Base-by-base conservation (phyloP, 2,329 filamentous ascomycete species). In the Colletotrichum falcatum region DNA sequence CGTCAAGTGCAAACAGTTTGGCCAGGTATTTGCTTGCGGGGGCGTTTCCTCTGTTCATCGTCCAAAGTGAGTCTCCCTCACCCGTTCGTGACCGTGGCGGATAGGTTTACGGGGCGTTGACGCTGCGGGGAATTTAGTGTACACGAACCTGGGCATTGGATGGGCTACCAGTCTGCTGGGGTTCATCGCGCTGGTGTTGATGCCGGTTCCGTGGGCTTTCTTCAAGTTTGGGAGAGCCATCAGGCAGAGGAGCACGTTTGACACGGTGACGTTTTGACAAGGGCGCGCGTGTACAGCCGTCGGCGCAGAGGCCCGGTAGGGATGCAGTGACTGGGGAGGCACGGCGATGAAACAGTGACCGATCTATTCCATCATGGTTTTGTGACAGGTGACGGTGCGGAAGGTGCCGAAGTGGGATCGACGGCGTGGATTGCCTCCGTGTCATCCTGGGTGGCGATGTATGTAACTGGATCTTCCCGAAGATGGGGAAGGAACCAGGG, bases 11-110 rank as follows among this genome's bases (percentile, higher is more conserved):
- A 1, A 91, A 90, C 71, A 85, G 86, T 1, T 79, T 91, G 14
- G 80, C 86, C 1, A 79, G 89, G 30, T 91, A 90, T 72, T 77
- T 78, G 0, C 81, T 90, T 9, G 87, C 86, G 0, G 86, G 84
- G 1, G 85, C 82, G 0, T 91, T 91, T 65, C 89, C 89, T 0
- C 76, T 91, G 0, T 91, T 91, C 73, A 86, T 88, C 0, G 78
- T 91, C 1, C 87, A 89, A 70, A 87, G 84, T 86, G 74, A 77
- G 83, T 78, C 6, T 33, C 30, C 30, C 30, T 33, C 30, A n/a
- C n/a, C n/a, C n/a, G n/a, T 33, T 33, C 4, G 3, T 18, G n/a
- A n/a, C 1, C 6, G 23, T 11, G 28, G 18, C 14, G 4, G 26
- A n/a, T 14, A 28, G 28, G 20, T 14, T 14, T 3, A 5, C 4